Percentiles rank a stretch among this genome's conserved stretches.
These are phyloP conservation scores for Malassezia sympodialis DNA, from an alignment of 1,284 basidiomycete species.

Conservation along the genomic window DNA sequence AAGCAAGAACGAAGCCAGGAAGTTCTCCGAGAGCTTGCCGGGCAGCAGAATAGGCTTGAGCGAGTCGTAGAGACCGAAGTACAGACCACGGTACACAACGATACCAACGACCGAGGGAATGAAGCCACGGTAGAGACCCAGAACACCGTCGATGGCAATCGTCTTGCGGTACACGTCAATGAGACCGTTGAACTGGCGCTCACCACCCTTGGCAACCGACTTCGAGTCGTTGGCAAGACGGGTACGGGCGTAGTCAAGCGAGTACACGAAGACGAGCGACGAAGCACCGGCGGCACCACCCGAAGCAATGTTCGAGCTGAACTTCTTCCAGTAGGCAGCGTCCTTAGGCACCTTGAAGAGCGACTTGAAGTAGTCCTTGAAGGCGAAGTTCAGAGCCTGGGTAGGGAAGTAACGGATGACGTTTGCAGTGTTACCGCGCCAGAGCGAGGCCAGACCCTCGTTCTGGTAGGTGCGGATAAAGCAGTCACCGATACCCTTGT, in stretches of 20 bases:
- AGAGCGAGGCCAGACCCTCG: slow-evolving; percentile 47
- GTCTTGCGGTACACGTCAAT: slow-evolving; percentile 49
- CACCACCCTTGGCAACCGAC: slow-evolving; percentile 47
- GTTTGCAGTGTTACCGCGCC: slow-evolving; percentile 49
- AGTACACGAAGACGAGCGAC: slow-evolving; percentile 49
- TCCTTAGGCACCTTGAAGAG: slow-evolving; percentile 37
- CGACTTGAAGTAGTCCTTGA: slow-evolving; percentile 49
- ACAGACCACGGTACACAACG: slow-evolving; percentile 49
- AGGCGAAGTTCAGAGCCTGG: slow-evolving; percentile 47
- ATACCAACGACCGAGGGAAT: slow-evolving; percentile 48
- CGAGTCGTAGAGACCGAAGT: slow-evolving; percentile 49
- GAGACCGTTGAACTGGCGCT: slow-evolving; percentile 49
- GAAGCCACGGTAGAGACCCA: slow-evolving; percentile 49
- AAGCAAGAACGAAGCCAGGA: slow-evolving; percentile 47
- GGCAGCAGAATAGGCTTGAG: slow-evolving; percentile 48
- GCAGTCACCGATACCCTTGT: slow-evolving; percentile 49
- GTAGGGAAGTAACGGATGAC: slow-evolving; percentile 49
- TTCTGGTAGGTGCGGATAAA: slow-evolving; percentile 47
- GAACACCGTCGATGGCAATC: slow-evolving; percentile 45
- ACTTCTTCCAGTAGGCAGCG: slow-evolving; percentile 47
- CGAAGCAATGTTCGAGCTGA: slow-evolving; percentile 47
- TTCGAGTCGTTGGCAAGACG: slow-evolving; percentile 49
- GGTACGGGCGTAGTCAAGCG: slow-evolving; percentile 49
- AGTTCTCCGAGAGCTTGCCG: slow-evolving; percentile 43
- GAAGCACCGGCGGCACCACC: slow-evolving; percentile 49